phyloP scores from a whole-genome alignment of 192 early-diverging fungal species.

The Coemansia pectinata region DNA sequence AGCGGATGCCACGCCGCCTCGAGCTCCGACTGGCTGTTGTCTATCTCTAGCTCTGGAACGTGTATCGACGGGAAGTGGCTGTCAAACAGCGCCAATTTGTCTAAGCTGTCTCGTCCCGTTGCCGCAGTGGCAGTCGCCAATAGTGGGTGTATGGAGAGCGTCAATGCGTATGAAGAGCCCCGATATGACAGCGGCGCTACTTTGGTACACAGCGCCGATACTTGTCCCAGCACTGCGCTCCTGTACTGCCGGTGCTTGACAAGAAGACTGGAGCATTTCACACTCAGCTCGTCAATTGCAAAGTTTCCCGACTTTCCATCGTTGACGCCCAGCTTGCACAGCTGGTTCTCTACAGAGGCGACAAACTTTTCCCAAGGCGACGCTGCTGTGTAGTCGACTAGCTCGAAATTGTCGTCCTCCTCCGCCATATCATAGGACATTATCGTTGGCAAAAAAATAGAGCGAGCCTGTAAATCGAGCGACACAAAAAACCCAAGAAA shows the following conservation, averaged over 20 bases:
- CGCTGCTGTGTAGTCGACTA: conserved; percentile 74
- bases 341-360: conserved; percentile 61
- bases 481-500: not conserved
- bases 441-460: not conserved
- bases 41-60: conserved; percentile 42
- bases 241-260: conserved; percentile 34
- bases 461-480: not conserved
- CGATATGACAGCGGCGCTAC: conserved; percentile 20
- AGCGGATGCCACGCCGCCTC: conserved; percentile 57
- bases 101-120: conserved; percentile 27
- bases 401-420: conserved; percentile 72
- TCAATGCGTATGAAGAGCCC: conserved; percentile 35
- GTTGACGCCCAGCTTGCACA: conserved; percentile 61
- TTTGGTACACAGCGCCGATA: conserved; percentile 42
- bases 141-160: conserved; percentile 39
- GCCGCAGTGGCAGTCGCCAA: conserved; percentile 9
- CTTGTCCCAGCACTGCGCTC: conserved; percentile 23
- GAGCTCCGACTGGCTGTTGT: conserved; percentile 41
- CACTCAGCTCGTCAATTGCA: conserved; percentile 34
- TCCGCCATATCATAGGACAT: conserved; percentile 27
- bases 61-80: conserved; percentile 48
- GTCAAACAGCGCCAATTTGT: conserved; percentile 38
- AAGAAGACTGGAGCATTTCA: conserved; percentile 22
- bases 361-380: conserved; percentile 68
- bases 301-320: conserved; percentile 58